Evolutionary conservation across 2,329 filamentous ascomycete species (phyloP).

Genomic region (Microdochium bolleyi): DNA sequence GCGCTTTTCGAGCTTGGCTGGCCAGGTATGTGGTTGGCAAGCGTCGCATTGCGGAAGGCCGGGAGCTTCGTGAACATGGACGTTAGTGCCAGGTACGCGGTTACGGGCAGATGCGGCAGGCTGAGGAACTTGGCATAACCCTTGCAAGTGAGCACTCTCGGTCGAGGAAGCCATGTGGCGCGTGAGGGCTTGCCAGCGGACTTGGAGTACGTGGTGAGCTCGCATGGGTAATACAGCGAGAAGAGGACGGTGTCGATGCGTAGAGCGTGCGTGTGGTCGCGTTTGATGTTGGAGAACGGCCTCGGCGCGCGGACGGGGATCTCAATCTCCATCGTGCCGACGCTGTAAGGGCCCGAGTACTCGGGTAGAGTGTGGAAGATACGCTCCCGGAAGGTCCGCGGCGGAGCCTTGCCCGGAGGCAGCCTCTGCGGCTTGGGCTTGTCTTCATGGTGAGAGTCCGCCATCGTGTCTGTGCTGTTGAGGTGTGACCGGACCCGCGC

Average conservation of each 20-base stretch:
- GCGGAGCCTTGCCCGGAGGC: conserved; percentile 7
- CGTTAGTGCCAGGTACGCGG: conserved; percentile 46
- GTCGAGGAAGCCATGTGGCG: conserved; percentile 55
- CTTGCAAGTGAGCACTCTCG: conserved; percentile 44
- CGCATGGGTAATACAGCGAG: conserved; percentile 57
- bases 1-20: conserved; percentile 19
- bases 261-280: conserved; percentile 28
- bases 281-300: conserved; percentile 29
- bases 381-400: conserved; percentile 21
- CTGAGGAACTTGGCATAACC: conserved; percentile 57
- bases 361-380: conserved; percentile 43
- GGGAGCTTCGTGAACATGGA: conserved; percentile 59
- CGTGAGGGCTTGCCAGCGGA: conserved; percentile 37
- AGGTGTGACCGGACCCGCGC: background rate
- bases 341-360: conserved; percentile 58
- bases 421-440: conserved; percentile 4
- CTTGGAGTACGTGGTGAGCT: conserved; percentile 26
- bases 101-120: conserved; percentile 36
- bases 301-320: conserved; percentile 40
- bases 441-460: conserved; percentile 6
- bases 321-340: conserved; percentile 62
- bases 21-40: conserved; percentile 47
- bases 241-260: conserved; percentile 50
- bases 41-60: conserved; percentile 51
- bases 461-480: background rate